Conservation (phyloP, 768 basidiomycete species). For the Dictyophora rubrovolvata region DNA sequence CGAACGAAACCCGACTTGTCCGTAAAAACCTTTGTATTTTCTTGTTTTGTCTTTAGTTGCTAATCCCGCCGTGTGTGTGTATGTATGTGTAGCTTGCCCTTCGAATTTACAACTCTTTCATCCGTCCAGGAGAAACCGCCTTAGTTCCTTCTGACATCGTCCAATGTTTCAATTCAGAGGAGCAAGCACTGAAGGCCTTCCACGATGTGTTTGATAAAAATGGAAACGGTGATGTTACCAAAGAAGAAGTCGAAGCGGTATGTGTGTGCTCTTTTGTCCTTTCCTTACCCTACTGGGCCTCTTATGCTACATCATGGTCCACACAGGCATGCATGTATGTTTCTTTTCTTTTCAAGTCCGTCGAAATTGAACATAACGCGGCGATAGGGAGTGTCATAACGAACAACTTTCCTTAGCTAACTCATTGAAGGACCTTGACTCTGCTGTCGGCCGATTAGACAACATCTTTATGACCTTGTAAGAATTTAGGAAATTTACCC, state of each 20-base stretch:
- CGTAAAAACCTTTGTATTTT: constrained; percentile 6
- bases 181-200: constrained; percentile 61
- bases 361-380: constrained; percentile 3
- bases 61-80: no score
- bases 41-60: constrained; percentile 1
- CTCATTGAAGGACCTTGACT: constrained; percentile 84
- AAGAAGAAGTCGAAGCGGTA: constrained; percentile 68
- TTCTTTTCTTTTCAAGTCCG: background rate
- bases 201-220: constrained; percentile 55
- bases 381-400: constrained; percentile 64
- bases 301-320: background rate
- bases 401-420: constrained; percentile 78
- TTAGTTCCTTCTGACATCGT: constrained; percentile 61
- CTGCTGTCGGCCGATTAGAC: constrained; percentile 77
- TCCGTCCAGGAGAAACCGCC: constrained; percentile 45
- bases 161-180: constrained; percentile 54
- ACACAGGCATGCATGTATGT: constrained; percentile 9
- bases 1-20: constrained; percentile 70
- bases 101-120: constrained; percentile 79
- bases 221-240: constrained; percentile 58
- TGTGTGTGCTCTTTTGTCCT: constrained; percentile 38
- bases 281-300: no score
- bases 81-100: constrained; percentile 82
- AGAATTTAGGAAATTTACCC: background rate
- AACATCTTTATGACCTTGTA: constrained; percentile 76